Conservation (phyloP, 176 grass and related monocot species). For the Musa acuminata region DNA sequence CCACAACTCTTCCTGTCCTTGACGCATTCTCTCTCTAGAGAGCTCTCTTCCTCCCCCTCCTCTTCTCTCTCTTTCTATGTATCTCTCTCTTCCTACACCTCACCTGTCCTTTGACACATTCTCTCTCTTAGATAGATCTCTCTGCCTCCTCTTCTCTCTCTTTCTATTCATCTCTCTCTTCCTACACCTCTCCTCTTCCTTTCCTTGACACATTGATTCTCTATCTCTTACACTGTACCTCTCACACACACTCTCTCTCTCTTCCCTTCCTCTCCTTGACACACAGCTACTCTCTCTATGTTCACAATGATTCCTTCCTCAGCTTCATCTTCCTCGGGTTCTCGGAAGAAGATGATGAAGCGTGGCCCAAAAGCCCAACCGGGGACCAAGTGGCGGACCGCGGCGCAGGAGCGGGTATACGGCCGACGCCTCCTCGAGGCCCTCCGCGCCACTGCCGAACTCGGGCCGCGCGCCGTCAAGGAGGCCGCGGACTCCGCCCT, state of each 20-base stretch:
- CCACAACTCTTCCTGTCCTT: too few species aligned
- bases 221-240: neutral
- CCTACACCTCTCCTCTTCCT: too few species aligned
- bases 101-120: too few species aligned
- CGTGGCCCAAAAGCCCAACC: neutral
- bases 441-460: slow-evolving; percentile 33
- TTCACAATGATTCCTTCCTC: neutral
- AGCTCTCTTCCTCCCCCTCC: too few species aligned
- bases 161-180: too few species aligned
- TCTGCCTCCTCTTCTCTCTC: neutral
- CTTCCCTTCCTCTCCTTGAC: too few species aligned
- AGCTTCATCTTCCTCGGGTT: neutral
- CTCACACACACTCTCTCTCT: neutral
- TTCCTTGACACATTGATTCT: neutral
- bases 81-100: too few species aligned
- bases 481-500: slow-evolving; percentile 76
- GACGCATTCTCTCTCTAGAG: too few species aligned
- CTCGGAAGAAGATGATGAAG: neutral
- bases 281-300: too few species aligned
- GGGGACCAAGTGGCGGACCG: slow-evolving; percentile 61
- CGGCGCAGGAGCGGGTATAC: slow-evolving; percentile 58
- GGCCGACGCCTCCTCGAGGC: slow-evolving; percentile 72
- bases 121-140: neutral
- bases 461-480: slow-evolving; percentile 51
- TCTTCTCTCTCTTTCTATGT: too few species aligned